Evolutionary conservation across 164 flowering plant genomes (phyloP).

Genomic region (Macadamia tetraphylla): DNA sequence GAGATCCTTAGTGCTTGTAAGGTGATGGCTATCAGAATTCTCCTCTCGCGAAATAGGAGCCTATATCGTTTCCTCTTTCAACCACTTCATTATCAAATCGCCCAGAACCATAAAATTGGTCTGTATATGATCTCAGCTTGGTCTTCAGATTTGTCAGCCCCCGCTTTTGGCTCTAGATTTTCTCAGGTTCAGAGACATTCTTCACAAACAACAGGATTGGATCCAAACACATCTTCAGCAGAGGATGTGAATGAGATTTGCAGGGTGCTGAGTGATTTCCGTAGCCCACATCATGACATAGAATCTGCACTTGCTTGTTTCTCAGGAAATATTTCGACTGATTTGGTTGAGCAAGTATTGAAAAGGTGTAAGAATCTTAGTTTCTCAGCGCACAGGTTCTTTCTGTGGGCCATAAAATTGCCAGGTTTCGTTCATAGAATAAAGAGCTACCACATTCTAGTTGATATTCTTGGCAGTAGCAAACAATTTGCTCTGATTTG

Average conservation of each 20-base stretch:
- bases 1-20: too few relatives aligned
- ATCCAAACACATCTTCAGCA: constrained; percentile 1
- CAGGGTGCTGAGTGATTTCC: constrained; percentile 71
- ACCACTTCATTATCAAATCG: background rate
- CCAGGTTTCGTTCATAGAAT: constrained; percentile 48
- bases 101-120: background rate
- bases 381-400: constrained; percentile 73
- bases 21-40: background rate
- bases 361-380: constrained; percentile 77
- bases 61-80: background rate
- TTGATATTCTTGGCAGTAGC: constrained; percentile 61
- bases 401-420: constrained; percentile 59
- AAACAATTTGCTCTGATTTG: constrained; percentile 77
- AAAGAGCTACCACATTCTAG: constrained; percentile 50
- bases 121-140: background rate
- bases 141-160: background rate
- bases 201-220: background rate
- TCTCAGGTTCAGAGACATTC: background rate
- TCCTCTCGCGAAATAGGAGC: background rate
- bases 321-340: constrained; percentile 31
- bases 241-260: constrained; percentile 52
- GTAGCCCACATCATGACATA: constrained; percentile 69
- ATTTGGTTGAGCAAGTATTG: constrained; percentile 64
- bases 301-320: constrained; percentile 51
- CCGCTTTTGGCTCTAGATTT: background rate